phyloP scores from a whole-genome alignment of 176 grass and related monocot species.

The Carex scoparia region DNA sequence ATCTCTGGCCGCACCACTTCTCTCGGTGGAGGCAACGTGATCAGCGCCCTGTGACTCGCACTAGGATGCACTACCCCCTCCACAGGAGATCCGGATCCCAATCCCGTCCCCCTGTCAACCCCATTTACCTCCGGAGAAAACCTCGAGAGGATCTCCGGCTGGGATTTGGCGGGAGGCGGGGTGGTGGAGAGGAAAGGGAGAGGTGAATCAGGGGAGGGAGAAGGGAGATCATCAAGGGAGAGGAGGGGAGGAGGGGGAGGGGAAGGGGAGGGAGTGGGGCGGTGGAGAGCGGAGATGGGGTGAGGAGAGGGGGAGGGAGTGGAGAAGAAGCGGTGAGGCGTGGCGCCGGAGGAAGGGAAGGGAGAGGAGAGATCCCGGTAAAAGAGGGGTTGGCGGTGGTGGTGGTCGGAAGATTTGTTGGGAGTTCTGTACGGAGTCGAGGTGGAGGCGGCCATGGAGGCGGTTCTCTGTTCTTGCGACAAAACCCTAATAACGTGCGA shows the following conservation, averaged over 20 bases:
- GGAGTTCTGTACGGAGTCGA: slow-evolving; percentile 38
- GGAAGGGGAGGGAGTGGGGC: slow-evolving; percentile 31
- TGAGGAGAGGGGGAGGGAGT: slow-evolving; percentile 58
- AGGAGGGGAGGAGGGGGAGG: slow-evolving; percentile 22
- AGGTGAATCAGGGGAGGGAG: neutral
- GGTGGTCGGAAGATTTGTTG: slow-evolving; percentile 34
- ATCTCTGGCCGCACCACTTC: slow-evolving; percentile 74
- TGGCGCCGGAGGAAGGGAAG: slow-evolving; percentile 26
- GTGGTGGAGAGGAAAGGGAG: slow-evolving; percentile 26
- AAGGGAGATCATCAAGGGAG: slow-evolving; percentile 24
- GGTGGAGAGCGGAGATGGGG: slow-evolving; percentile 63
- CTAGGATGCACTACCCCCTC: slow-evolving; percentile 46
- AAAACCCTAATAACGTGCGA: neutral
- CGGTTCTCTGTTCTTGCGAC: neutral
- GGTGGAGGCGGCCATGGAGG: neutral
- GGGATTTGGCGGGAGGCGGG: slow-evolving; percentile 28
- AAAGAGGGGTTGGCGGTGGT: slow-evolving; percentile 55
- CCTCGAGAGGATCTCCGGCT: slow-evolving; percentile 32
- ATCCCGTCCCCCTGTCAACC: slow-evolving; percentile 17
- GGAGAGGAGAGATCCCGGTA: slow-evolving; percentile 56
- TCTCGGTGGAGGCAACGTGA: slow-evolving; percentile 61
- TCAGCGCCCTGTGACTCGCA: slow-evolving; percentile 28
- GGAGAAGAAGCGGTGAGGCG: slow-evolving; percentile 29
- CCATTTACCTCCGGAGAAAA: slow-evolving; percentile 36
- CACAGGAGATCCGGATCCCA: slow-evolving; percentile 47